phyloP scores from a whole-genome alignment of 768 basidiomycete species.

The Auriculariales sp. region DNA sequence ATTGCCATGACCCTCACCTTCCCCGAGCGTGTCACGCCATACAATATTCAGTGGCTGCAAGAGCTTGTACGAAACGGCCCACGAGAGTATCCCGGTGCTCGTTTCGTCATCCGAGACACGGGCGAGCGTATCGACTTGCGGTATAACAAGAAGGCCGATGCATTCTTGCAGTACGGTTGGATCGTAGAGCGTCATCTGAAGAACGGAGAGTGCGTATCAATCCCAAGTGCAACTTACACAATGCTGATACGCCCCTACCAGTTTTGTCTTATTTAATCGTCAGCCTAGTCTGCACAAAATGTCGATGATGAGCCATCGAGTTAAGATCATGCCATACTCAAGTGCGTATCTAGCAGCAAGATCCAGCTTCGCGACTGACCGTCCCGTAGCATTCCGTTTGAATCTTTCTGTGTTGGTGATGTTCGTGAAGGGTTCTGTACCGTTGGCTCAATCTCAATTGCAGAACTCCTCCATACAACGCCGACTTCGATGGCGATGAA shows the following conservation, averaged over 20 bases:
- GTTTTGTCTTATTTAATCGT: conserved; percentile 91
- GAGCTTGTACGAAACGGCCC: conserved; percentile 93
- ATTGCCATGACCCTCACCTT: conserved; percentile 98
- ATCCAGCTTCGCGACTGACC: conserved; percentile 3
- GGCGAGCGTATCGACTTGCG: conserved; percentile 94
- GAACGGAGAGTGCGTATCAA: conserved; percentile 84
- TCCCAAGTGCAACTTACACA: background rate
- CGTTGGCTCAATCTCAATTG: conserved; percentile 1
- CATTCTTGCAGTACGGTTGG: conserved; percentile 95
- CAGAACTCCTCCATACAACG: conserved; percentile 94
- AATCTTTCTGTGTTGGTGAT: conserved; percentile 88
- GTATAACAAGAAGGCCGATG: conserved; percentile 91
- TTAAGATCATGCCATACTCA: conserved; percentile 94
- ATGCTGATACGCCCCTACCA: conserved; percentile 15
- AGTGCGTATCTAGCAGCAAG: conserved; percentile 38
- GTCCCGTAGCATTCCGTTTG: conserved; percentile 69
- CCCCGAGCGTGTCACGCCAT: conserved; percentile 95
- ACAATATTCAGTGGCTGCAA: conserved; percentile 89
- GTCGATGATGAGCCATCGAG: conserved; percentile 99
- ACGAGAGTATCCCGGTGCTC: conserved; percentile 85
- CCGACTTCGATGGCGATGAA: conserved; percentile 99
- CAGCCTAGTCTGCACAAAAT: conserved; percentile 98
- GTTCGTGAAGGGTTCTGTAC: conserved; percentile 11
- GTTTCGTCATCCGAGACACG: conserved; percentile 93
- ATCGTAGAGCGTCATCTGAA: conserved; percentile 95